Conservation (phyloP, 2,329 filamentous ascomycete genomes). For the Alternaria metachromatica region DNA sequence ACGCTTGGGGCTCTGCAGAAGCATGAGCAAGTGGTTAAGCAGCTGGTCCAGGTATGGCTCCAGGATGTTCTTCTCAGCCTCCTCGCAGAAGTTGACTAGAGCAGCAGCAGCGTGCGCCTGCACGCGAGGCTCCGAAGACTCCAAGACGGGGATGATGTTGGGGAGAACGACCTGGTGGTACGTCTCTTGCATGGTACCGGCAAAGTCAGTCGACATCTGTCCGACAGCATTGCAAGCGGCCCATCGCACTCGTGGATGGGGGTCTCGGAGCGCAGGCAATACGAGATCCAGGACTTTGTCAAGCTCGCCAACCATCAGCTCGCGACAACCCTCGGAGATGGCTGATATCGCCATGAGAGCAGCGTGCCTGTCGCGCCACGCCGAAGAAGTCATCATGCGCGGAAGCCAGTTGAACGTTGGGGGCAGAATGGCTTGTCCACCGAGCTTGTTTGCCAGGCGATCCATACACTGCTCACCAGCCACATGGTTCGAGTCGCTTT, state of each 20-base stretch:
- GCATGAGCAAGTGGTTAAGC: conserved; percentile 81
- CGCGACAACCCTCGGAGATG: conserved; percentile 95
- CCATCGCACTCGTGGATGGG: conserved; percentile 93
- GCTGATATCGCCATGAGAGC: conserved; percentile 98
- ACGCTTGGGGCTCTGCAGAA: conserved; percentile 89
- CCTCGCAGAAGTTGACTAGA: conserved; percentile 98
- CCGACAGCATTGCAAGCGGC: conserved; percentile 98
- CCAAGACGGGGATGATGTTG: conserved; percentile 89
- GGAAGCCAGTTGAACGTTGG: conserved; percentile 97
- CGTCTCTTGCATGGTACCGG: conserved; percentile 95
- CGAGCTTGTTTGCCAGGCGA: conserved; percentile 93
- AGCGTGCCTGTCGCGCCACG: conserved; percentile 94
- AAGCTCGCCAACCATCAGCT: conserved; percentile 93
- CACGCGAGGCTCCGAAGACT: conserved; percentile 88
- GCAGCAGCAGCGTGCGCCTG: conserved; percentile 98
- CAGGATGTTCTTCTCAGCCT: conserved; percentile 88
- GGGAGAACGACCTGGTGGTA: conserved; percentile 88
- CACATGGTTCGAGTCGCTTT: conserved; percentile 96
- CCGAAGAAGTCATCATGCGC: conserved; percentile 93
- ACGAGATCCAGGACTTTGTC: conserved; percentile 94
- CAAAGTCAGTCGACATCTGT: conserved; percentile 99
- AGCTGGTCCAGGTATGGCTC: conserved; percentile 93
- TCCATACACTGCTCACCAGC: conserved; percentile 99
- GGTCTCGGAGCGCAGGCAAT: conserved; percentile 87
- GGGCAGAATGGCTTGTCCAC: conserved; percentile 87